Conservation (phyloP, 306 rosid species). For the Cucumis cinereus region DNA sequence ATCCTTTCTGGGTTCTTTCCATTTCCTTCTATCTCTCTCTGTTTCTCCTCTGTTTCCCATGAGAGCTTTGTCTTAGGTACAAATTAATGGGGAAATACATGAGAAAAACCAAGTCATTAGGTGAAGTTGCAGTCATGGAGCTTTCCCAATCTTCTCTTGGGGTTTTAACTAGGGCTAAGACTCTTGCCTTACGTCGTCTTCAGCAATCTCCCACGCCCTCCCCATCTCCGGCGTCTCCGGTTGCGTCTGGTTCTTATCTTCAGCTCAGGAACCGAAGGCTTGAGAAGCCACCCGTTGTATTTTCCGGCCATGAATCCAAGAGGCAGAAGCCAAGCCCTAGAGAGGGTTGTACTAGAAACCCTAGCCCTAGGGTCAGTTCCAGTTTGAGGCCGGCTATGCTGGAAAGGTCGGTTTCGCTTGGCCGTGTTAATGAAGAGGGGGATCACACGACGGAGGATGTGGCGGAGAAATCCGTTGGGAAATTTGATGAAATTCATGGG, state of each 20-base stretch:
- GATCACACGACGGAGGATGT: conserved; percentile 9
- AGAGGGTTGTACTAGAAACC: conserved; percentile 18
- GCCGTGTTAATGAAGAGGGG: conserved; percentile 6
- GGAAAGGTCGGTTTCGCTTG: conserved; percentile 11
- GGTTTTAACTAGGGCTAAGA: conserved; percentile 83
- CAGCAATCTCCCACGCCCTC: conserved; percentile 28
- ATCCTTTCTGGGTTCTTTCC: neutral
- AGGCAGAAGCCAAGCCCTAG: conserved; percentile 17
- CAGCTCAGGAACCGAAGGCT: conserved; percentile 83
- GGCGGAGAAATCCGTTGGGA: neutral
- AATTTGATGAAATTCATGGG: conserved; percentile 9
- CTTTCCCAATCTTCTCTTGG: conserved; percentile 52
- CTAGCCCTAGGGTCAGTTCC: conserved; percentile 28
- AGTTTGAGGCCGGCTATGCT: conserved; percentile 22
- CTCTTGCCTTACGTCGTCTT: conserved; percentile 51
- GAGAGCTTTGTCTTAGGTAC: conserved; percentile 7
- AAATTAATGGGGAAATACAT: conserved; percentile 77
- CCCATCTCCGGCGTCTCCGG: conserved; percentile 5
- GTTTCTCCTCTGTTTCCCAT: neutral
- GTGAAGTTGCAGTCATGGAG: conserved; percentile 51
- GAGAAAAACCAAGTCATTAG: conserved; percentile 53
- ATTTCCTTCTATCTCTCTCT: neutral
- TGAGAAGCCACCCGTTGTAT: conserved; percentile 30
- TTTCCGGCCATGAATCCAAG: conserved; percentile 25
- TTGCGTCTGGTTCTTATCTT: conserved; percentile 41